Evolutionary conservation across 495 filamentous ascomycete species (phyloP).

Genomic region (Neurospora sp.): DNA sequence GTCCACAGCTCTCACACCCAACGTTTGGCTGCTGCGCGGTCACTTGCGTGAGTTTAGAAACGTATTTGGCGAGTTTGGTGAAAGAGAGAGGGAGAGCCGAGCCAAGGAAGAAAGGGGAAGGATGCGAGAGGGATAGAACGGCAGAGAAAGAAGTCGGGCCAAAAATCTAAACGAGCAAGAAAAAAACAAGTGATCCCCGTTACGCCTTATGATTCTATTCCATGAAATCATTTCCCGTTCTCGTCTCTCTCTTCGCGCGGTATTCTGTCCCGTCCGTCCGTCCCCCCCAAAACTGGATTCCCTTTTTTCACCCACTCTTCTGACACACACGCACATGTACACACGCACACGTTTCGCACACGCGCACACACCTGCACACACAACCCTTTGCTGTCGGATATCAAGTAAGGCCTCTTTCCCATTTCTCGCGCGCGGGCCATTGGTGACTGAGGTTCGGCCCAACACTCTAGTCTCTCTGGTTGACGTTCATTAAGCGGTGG

Average conservation of each 20-base stretch:
- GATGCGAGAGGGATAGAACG: background rate
- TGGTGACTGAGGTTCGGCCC: background rate
- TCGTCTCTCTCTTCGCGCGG: background rate
- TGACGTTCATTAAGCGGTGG: background rate
- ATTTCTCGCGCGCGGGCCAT: background rate
- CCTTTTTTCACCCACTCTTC: background rate
- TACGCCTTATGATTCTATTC: conserved; percentile 1
- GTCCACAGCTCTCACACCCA: background rate
- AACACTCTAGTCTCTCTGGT: background rate
- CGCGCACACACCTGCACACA: background rate
- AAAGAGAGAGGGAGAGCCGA: background rate
- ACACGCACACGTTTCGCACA: background rate
- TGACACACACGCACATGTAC: background rate
- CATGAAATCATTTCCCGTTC: background rate
- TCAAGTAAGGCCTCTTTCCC: background rate
- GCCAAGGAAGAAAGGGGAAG: background rate
- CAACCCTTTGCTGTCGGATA: background rate
- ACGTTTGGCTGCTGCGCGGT: background rate
- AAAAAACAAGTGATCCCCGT: background rate
- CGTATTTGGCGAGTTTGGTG: background rate
- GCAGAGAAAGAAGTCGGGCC: background rate
- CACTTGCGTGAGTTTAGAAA: background rate
- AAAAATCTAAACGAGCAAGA: background rate
- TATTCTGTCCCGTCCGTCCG: background rate
- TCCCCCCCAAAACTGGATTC: background rate